Base-by-base conservation (phyloP, 2,329 filamentous ascomycete species). In the Sporothrix globosa region DNA sequence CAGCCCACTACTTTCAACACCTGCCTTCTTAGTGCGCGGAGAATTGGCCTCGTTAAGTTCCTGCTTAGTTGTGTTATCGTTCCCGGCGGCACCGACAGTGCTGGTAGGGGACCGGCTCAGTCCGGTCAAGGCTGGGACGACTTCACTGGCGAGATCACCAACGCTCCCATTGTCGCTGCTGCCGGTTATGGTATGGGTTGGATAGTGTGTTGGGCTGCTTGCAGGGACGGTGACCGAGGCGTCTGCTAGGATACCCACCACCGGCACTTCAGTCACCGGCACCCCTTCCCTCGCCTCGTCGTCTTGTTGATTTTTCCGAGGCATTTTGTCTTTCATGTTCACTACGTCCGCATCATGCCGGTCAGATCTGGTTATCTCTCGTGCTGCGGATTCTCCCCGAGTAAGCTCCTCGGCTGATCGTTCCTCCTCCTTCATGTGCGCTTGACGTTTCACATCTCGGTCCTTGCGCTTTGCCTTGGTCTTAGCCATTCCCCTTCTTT, bases 341-440 rank as follows among this genome's bases (percentile, higher is more conserved):
- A 73, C 70, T 39, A 69, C 69, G 0, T 44, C 44, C 39, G 60
- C 44, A 54, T 71, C 70, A 19, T 68, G 70, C 19, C 67, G 34
- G 3, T 65, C 68, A 13, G 34, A 3, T 48, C 34, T 71, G 67
- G 52, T 72, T 68, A 9, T 54, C 24, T n/a, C 58, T 27, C 21
- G 72, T 70, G 63, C 21, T 46, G 44, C 44, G 44, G 44, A 5
- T 48, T 48, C 44, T 14, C 52, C 17, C 14, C 67, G 60, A 67
- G 68, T 71, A 46, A 74, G 67, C 30, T 80, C 79, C 74, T 83
- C 76, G 72, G 79, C 76, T 19, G 77, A 77, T 27, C 74, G 75
- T 11, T 72, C 76, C 67, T 79, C 74, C 60, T 76, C 75, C 53
- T 77, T 73, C 53, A 53, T 24, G 2, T 30, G 44, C 3, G 30